Evolutionary conservation across 192 early-diverging fungal genomes (phyloP).

Genomic region (Umbelopsis isabellina): DNA sequence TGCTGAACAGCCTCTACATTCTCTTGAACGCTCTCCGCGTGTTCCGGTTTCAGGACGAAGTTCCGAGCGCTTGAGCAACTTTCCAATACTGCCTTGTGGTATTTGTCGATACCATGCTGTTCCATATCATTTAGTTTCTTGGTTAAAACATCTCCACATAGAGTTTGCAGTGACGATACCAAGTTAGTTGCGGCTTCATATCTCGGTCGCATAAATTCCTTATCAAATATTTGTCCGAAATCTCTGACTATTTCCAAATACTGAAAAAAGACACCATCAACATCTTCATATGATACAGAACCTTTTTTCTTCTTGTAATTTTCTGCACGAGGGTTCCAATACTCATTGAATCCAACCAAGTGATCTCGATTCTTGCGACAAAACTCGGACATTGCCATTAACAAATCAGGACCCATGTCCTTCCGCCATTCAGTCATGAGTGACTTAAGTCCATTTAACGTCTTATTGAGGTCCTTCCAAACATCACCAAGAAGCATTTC

Average conservation of each 20-base stretch:
- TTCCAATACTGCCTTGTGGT: constrained; percentile 7
- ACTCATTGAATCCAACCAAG: constrained; percentile 49
- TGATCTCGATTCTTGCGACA: constrained; percentile 27
- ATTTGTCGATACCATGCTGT: constrained; percentile 12
- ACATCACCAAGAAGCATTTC: constrained; percentile 62
- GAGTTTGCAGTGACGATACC: constrained; percentile 19
- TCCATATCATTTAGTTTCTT: constrained; percentile 29
- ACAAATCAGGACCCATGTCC: constrained; percentile 35
- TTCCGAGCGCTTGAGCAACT: neutral
- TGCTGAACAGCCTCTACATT: constrained; percentile 7
- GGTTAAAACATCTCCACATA: constrained; percentile 17
- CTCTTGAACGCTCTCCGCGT: constrained; percentile 36
- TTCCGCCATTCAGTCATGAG: constrained; percentile 24
- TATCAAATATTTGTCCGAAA: constrained; percentile 25
- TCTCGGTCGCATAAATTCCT: constrained; percentile 25
- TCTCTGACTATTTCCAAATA: constrained; percentile 56
- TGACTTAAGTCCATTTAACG: constrained; percentile 25
- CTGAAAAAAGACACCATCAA: constrained; percentile 48
- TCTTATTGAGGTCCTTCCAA: constrained; percentile 61
- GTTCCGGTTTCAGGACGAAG: constrained; percentile 28
- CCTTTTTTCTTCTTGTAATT: constrained; percentile 39
- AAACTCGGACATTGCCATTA: constrained; percentile 28
- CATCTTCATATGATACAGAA: constrained; percentile 36
- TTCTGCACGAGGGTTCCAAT: constrained; percentile 54
- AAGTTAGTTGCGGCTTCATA: neutral